phyloP scores from a whole-genome alignment of 2,329 filamentous ascomycete species.

The Pseudomassariella vexata region DNA sequence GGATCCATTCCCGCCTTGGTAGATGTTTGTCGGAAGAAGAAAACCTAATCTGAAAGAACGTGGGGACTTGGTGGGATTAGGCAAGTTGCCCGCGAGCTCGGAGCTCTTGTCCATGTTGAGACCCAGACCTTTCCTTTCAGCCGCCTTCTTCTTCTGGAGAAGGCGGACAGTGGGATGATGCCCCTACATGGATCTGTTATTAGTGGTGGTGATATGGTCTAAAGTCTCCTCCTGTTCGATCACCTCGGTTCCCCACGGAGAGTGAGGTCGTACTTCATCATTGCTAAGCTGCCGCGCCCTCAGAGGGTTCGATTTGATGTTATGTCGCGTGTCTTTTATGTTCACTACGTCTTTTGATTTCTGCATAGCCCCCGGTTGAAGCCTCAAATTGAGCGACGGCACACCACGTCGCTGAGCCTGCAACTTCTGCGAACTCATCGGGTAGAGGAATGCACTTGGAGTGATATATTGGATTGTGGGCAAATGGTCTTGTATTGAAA shows the following conservation, averaged over 20 bases:
- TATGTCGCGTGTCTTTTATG: conserved; percentile 50
- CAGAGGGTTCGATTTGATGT: conserved; percentile 31
- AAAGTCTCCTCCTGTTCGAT: conserved; percentile 69
- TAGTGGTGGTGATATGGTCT: conserved; percentile 66
- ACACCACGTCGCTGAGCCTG: conserved; percentile 84
- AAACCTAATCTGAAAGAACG: conserved; percentile 74
- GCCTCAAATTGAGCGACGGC: no score
- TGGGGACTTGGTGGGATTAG: conserved; percentile 63
- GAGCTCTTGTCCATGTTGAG: conserved; percentile 56
- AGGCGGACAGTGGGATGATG: conserved; percentile 55
- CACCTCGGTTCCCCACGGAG: conserved; percentile 74
- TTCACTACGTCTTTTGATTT: no score
- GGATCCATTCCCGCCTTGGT: conserved; percentile 47
- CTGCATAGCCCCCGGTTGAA: no score
- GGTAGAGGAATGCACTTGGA: conserved; percentile 90
- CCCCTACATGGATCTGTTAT: conserved; percentile 64
- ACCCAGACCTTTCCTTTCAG: conserved; percentile 39
- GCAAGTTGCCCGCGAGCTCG: conserved; percentile 43
- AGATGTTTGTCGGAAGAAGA: no score
- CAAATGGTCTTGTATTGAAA: no score
- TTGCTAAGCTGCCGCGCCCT: conserved; percentile 26
- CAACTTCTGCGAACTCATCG: conserved; percentile 92
- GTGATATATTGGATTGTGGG: no score
- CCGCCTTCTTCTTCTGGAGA: conserved; percentile 57
- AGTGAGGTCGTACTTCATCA: conserved; percentile 53